These are phyloP conservation scores for Apiotrichum domesticum DNA, from an alignment of 1,284 basidiomycete genomes.

Conservation along the genomic window DNA sequence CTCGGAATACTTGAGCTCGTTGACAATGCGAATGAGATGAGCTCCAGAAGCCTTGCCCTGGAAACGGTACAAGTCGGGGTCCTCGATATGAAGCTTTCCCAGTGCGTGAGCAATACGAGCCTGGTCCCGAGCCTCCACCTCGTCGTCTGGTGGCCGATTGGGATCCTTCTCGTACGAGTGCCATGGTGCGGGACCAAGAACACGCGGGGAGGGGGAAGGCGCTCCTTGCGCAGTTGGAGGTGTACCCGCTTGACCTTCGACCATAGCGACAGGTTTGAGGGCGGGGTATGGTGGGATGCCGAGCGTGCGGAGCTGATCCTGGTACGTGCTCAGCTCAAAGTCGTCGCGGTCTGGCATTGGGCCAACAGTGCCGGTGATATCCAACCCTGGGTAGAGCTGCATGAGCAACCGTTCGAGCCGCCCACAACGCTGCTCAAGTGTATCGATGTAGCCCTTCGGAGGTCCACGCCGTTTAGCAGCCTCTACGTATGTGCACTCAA, in stretches of 20 bases:
- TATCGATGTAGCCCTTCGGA: constrained; percentile 74
- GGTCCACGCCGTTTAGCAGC: constrained; percentile 77
- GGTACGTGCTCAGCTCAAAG: constrained; percentile 54
- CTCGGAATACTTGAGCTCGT: constrained; percentile 56
- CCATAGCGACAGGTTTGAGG: constrained; percentile 21
- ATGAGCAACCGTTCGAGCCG: constrained; percentile 62
- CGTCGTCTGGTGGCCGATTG: constrained; percentile 23
- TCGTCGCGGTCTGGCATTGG: constrained; percentile 63
- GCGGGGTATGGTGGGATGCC: constrained; percentile 39
- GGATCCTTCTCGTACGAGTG: constrained; percentile 31
- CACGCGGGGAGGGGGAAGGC: constrained; percentile 20
- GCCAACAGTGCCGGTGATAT: constrained; percentile 63
- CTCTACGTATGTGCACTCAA: constrained; percentile 67
- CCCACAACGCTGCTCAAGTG: constrained; percentile 62
- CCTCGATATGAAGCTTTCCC: constrained; percentile 32
- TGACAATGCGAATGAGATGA: constrained; percentile 59
- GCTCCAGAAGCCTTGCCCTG: constrained; percentile 67
- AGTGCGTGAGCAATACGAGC: constrained; percentile 27
- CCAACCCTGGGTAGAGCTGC: constrained; percentile 62
- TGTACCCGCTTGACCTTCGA: background rate
- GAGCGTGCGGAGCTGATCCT: constrained; percentile 25
- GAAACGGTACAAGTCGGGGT: constrained; percentile 52
- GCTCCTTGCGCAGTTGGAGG: constrained; percentile 18
- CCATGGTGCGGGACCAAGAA: constrained; percentile 34
- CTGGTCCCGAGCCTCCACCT: constrained; percentile 19